Percentiles rank a stretch among this genome's conserved stretches.
These are phyloP conservation scores for Ophiocordyceps camponoti-leonardi DNA, from an alignment of 2,329 filamentous ascomycete species.

Conservation along the genomic window DNA sequence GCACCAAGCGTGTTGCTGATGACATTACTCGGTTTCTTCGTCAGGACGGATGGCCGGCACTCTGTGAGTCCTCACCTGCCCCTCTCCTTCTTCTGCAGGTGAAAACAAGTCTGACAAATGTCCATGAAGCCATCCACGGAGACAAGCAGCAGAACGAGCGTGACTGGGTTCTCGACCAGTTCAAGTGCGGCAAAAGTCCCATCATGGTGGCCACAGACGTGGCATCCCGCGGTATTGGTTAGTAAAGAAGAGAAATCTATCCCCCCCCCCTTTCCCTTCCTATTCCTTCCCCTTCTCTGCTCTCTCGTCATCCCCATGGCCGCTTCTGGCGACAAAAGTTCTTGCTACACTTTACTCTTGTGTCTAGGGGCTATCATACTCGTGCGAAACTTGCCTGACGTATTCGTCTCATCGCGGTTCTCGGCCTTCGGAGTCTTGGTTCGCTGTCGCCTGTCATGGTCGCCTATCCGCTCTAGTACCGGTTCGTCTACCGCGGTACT, in stretches of 20 bases:
- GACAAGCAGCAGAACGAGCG: conserved; percentile 99
- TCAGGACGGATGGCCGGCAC: conserved; percentile 93
- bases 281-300: conserved; percentile 7
- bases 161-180: conserved; percentile 98
- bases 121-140: conserved; percentile 67
- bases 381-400: conserved; percentile 83
- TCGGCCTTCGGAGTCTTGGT: conserved; percentile 73
- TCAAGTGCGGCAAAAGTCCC: conserved; percentile 98
- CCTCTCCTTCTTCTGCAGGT: background rate
- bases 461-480: conserved; percentile 62
- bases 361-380: conserved; percentile 74
- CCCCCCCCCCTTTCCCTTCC: background rate
- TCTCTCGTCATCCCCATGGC: conserved; percentile 20
- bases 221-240: conserved; percentile 99
- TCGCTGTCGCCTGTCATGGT: conserved; percentile 39
- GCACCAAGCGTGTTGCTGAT: conserved; percentile 88
- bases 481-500: conserved; percentile 44
- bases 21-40: conserved; percentile 95
- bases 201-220: conserved; percentile 99
- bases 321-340: conserved; percentile 39
- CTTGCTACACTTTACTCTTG: conserved; percentile 76
- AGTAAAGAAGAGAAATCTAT: conserved; percentile 30
- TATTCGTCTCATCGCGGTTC: conserved; percentile 71
- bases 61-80: conserved; percentile 25
- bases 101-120: background rate